Base-by-base conservation (phyloP, 495 filamentous ascomycete genomes). In the Aspergillus sclerotioniger region DNA sequence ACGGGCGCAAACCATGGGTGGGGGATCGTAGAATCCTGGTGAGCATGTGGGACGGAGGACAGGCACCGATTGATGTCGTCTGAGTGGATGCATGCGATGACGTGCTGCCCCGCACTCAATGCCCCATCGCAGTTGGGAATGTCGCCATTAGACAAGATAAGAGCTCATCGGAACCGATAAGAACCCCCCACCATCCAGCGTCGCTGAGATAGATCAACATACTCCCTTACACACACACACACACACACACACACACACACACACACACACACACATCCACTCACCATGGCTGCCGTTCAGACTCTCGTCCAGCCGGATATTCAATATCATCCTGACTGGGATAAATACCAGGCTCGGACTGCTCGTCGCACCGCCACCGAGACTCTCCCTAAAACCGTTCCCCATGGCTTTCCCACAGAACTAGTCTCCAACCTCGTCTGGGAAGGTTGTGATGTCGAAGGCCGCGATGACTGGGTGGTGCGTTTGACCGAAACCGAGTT, bases 361-460 rank as follows among this genome's bases (percentile, higher is more conserved):
- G 67, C 75, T 58, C 71, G 70, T n/a, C 73, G 82, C 29, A 72
- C 75, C 20, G 74, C 72, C 35, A 73, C 67, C 0, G 78, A 80
- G 33, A 54, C 61, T 6, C 57, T 82, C 6, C 65, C 71, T 4
- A 72, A 61, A n/a, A 69, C 62, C 0, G 57, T 86, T 2, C 84
- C 84, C 0, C 60, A 62, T 2, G 80, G 78, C 0, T 87, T 82
- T 56, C 84, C 84, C 12, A 28, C 64, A 21, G 44, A 79, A 35
- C 55, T 87, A 12, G 62, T 62, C 0, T 81, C 78, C 0, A 66
- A 76, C 2, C 67, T 87, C 1, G 83, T 85, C 0, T 88, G 84
- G 84, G 82, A 84, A 50, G 82, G 82, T 0, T 68, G 76, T 44
- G 77, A 76, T 25, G 61, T 86, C 12, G 72, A 67, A 28, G 72